Conservation (phyloP, 2,329 filamentous ascomycete species). For the Fusarium verticillioides region DNA sequence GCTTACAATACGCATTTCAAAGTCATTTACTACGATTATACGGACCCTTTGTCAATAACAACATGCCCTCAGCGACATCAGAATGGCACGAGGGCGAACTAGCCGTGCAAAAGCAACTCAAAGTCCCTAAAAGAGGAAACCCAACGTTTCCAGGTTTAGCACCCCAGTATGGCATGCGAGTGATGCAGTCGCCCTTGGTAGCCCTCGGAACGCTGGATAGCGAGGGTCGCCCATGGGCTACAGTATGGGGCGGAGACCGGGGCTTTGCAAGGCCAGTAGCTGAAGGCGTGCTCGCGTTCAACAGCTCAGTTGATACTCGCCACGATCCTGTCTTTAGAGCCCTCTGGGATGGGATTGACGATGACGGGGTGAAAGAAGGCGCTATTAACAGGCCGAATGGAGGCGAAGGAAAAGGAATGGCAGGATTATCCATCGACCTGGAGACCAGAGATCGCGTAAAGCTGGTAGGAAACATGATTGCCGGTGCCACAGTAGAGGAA, state of each 20-base stretch:
- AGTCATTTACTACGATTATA: conserved; percentile 2
- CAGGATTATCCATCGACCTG: conserved; percentile 66
- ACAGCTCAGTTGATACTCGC: conserved; percentile 66
- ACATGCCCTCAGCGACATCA: conserved; percentile 45
- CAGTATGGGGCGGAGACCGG: conserved; percentile 78
- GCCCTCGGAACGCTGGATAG: conserved; percentile 78
- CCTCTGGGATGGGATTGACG: conserved; percentile 64
- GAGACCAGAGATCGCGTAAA: conserved; percentile 74
- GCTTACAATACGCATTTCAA: conserved; percentile 16
- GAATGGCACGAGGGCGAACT: conserved; percentile 74
- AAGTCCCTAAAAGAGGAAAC: conserved; percentile 67
- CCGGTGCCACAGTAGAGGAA: conserved; percentile 62
- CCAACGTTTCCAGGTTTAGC: conserved; percentile 74
- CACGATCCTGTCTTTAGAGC: conserved; percentile 77
- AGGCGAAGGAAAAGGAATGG: conserved; percentile 55
- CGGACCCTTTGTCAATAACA: conserved; percentile 12
- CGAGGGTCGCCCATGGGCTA: conserved; percentile 76
- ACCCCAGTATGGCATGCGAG: conserved; percentile 67
- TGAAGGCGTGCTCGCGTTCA: conserved; percentile 71
- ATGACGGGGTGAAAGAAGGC: conserved; percentile 49
- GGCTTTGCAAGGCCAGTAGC: conserved; percentile 75
- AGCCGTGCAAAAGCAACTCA: conserved; percentile 71
- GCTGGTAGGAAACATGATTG: conserved; percentile 75
- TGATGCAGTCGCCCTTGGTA: conserved; percentile 72
- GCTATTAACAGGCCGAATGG: conserved; percentile 51